Base-by-base conservation (phyloP, 208 protist genomes). In the Trypanosoma congolense region DNA sequence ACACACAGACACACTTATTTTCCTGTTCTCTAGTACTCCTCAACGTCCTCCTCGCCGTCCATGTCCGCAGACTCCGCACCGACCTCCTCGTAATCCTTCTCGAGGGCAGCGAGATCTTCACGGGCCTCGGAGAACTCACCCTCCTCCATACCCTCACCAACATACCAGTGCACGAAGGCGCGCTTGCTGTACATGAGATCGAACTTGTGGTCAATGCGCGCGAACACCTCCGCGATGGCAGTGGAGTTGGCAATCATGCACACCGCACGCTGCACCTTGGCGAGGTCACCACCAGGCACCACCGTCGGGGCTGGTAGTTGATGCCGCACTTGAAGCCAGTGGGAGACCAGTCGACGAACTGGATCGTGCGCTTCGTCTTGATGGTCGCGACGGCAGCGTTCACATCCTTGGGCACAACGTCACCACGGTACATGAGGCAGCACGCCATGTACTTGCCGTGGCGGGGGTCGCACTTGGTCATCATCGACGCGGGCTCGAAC, bases 271-370 rank as follows among this genome's bases (percentile, higher is more conserved):
- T 97, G 75, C 43, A 98, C 90, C 26, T 98, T 74, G 61, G 92
- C 91, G 46, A 98, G 73, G 70, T 98, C 96, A 49, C 92, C 92
- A 51, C 94, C 96, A 33, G 94, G 93, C 12, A 98, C 84, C 24
- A 93, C 87, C 22, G 92, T 97, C 33, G 97, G 96, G 57, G 98
- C 97, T 98, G 85, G 75, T 97, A 96, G 92, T 99, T 99, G 83
- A 99, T 98, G 72, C 97, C 97, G 75, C 95, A 95, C 87, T 98
- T 98, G 94, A 98, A 98, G 56, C 96, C 95, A 53, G 92, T 97
- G 49, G 95, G 96, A 53, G 77, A 96, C 96, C 96, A 98, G 61
- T 99, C 96, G 35, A 99, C 96, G 66, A 98, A 98, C 61, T 97
- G 84, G 60, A 98, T 93, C 57, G 76, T 95, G 42, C 85, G 67